These are phyloP conservation scores for Melanopsichium pennsylvanicum DNA, from an alignment of 1,284 basidiomycete genomes.

Conservation along the genomic window DNA sequence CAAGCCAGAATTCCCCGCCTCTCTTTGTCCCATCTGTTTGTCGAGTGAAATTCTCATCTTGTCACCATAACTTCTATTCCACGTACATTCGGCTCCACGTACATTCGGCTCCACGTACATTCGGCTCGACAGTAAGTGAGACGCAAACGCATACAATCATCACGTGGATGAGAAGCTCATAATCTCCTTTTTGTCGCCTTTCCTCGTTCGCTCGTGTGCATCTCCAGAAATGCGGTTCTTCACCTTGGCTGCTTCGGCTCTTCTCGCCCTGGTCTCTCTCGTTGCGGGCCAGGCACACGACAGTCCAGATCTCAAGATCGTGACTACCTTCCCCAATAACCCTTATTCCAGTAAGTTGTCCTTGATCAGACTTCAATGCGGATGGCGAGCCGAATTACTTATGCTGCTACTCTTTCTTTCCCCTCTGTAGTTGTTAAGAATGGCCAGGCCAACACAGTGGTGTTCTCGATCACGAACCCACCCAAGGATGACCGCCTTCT, in stretches of 20 bases:
- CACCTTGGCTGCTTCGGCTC: constrained; percentile 28
- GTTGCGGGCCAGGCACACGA: constrained; percentile 51
- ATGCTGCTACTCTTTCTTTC: constrained; percentile 1
- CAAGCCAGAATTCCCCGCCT: too few species aligned
- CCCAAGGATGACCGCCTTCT: constrained; percentile 55
- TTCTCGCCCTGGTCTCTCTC: constrained; percentile 32
- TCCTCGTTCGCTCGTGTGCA: background rate
- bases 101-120: too few species aligned
- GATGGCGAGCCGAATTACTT: background rate
- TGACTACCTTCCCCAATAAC: constrained; percentile 63
- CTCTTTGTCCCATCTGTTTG: too few species aligned
- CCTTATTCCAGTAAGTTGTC: constrained; percentile 49
- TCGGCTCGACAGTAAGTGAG: constrained; percentile 2
- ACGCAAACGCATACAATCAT: too few species aligned
- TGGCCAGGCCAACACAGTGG: constrained; percentile 63
- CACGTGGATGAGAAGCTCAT: too few species aligned
- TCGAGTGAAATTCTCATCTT: too few species aligned
- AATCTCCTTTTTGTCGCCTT: background rate
- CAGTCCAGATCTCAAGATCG: constrained; percentile 57
- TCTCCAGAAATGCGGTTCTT: constrained; percentile 34
- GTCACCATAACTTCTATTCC: background rate
- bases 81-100: constrained; percentile 4
- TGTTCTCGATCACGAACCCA: constrained; percentile 57
- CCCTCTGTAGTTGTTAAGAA: constrained; percentile 55
- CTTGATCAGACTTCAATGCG: background rate